A percentile compares a stretch with the other conserved stretches of the same genome.
These are phyloP conservation scores for Leccinum disarticulatum DNA, from an alignment of 768 basidiomycete genomes.

Conservation along the genomic window DNA sequence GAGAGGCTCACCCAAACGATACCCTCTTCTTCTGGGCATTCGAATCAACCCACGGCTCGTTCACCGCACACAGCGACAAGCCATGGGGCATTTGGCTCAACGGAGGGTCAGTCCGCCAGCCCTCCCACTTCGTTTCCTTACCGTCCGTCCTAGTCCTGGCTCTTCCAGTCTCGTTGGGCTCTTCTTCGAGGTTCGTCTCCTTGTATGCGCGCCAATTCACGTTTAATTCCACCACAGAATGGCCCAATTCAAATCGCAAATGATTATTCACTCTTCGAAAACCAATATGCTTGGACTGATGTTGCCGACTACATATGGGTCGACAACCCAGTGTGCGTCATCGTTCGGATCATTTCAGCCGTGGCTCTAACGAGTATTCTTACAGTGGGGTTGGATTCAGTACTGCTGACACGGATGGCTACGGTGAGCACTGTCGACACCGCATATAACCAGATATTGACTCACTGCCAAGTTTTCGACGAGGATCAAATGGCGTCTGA, in stretches of 20 bases:
- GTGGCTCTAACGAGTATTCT: conserved; percentile 6
- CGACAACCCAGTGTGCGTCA: conserved; percentile 62
- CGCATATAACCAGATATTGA: not conserved
- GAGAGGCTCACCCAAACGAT: conserved; percentile 58
- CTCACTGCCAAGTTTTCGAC: conserved; percentile 42
- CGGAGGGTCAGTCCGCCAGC: conserved; percentile 50
- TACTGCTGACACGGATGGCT: conserved; percentile 61
- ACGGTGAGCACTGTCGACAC: conserved; percentile 40
- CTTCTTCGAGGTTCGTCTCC: conserved; percentile 56
- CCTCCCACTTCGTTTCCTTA: too few relatives aligned
- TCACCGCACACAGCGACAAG: conserved; percentile 44
- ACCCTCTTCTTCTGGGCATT: conserved; percentile 68
- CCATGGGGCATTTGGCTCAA: conserved; percentile 79
- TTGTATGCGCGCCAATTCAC: not conserved
- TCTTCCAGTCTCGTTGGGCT: conserved; percentile 67
- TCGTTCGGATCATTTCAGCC: not conserved
- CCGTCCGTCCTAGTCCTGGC: conserved; percentile 50
- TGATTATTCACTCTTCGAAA: conserved; percentile 49
- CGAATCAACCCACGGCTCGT: conserved; percentile 54
- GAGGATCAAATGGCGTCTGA: conserved; percentile 65
- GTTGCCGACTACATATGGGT: conserved; percentile 71
- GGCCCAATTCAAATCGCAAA: conserved; percentile 61
- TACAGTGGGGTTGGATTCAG: conserved; percentile 59
- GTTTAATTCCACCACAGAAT: conserved; percentile 43
- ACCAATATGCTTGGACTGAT: conserved; percentile 57